Percentiles rank a stretch among this genome's conserved stretches.
These are phyloP conservation scores for Dactylellina cionopaga DNA, from an alignment of 2,329 filamentous ascomycete genomes.

Conservation along the genomic window DNA sequence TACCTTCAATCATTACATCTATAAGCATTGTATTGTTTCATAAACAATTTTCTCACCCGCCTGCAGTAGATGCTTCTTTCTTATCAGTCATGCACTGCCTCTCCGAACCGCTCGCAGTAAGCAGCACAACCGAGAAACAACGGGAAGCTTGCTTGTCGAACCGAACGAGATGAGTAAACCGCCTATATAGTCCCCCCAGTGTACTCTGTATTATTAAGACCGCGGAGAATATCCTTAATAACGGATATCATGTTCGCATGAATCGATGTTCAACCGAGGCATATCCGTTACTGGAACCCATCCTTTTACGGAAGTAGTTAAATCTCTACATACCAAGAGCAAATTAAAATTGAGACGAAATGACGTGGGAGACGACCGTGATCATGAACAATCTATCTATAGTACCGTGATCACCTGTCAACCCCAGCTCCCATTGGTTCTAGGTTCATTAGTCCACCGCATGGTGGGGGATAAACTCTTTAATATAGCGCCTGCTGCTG, in stretches of 20 bases:
- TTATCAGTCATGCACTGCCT: constrained; percentile 14
- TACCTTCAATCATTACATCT: not conserved
- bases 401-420: too few relatives aligned
- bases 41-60: constrained; percentile 2
- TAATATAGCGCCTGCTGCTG: too few relatives aligned
- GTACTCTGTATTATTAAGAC: not conserved
- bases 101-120: not conserved
- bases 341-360: not conserved
- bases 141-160: constrained; percentile 6
- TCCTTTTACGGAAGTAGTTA: not conserved
- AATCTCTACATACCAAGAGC: not conserved
- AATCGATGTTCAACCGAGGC: not conserved
- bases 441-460: not conserved
- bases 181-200: not conserved
- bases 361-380: too few relatives aligned
- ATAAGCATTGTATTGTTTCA: not conserved
- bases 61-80: not conserved
- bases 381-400: constrained; percentile 13
- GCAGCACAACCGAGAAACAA: constrained; percentile 16
- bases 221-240: not conserved
- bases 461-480: too few relatives aligned
- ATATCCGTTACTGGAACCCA: not conserved
- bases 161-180: constrained; percentile 18
- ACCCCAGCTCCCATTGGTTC: too few relatives aligned
- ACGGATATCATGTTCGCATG: not conserved